Base-by-base conservation (phyloP, 2,329 filamentous ascomycete genomes). In the Purpureocillium lavendulum region DNA sequence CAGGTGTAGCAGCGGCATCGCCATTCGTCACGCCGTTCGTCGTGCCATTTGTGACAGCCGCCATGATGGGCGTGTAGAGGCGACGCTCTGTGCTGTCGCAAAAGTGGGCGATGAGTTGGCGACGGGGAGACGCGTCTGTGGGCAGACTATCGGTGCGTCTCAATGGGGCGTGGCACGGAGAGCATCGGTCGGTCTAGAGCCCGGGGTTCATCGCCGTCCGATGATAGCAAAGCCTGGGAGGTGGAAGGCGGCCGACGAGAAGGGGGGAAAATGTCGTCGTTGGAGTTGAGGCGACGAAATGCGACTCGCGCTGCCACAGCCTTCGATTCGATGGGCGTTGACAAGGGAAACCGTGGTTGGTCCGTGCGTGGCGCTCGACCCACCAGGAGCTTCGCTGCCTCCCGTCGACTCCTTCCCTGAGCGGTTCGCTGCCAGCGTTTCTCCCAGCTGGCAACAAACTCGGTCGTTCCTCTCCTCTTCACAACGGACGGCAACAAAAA, bases 11-110 rank as follows among this genome's bases (percentile, higher is more conserved):
- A 36, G 50, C 33, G 18, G 54, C 46, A 39, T 60, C 50, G 41
- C 65, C 66, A 46, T 70, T 67, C 34, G 55, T 49, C 31, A 56
- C 55, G 40, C 69, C 69, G 42, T 71, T 70, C 41, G 60, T 48
- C 46, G 62, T 53, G 46, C 67, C 67, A 47, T 71, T 71, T 37
- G 63, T 60, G 14, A 56, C 45, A 30, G 60, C 48, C 29, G 67
- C 57, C 70, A 73, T 73, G 36, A 35, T 49, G 51, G 54, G 63
- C 40, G 28, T 21, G 30, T 24, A 33, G 21, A 5, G 2, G 21
- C 30, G 33, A 17, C 17, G 13, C 18, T n/a, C 29, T 28, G 4
- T 13, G 29, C 7, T 9, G 37, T 32, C 14, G 38, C 17, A 30
- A 16, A 33, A 24, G 35, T 16, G 35, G 11, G 38, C 16, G 15